Conservation (phyloP, 495 filamentous ascomycete genomes). For the Astrocystis sublimbata region DNA sequence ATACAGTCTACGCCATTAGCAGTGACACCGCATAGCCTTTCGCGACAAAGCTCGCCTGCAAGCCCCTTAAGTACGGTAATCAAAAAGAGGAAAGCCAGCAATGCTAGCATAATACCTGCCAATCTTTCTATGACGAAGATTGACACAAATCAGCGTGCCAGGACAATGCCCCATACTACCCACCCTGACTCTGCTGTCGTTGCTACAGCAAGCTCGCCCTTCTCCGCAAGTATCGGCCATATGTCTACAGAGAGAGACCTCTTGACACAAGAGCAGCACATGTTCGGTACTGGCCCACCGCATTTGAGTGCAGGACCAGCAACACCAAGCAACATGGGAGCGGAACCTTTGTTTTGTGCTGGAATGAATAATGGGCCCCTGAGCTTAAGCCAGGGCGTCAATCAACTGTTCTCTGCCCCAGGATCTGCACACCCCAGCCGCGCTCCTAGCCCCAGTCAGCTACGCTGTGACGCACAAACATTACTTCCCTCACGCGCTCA, state of each 20-base stretch:
- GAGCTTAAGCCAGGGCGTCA: constrained; percentile 56
- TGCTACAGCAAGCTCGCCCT: constrained; percentile 45
- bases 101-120: constrained; percentile 63
- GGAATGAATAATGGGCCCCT: constrained; percentile 52
- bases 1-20: constrained; percentile 49
- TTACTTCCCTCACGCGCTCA: constrained; percentile 46
- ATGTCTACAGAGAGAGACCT: constrained; percentile 44
- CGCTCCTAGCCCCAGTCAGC: constrained; percentile 48
- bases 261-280: constrained; percentile 28
- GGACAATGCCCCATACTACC: constrained; percentile 33
- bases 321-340: constrained; percentile 59
- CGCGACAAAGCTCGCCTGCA: constrained; percentile 67
- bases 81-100: constrained; percentile 77
- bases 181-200: constrained; percentile 36
- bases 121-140: constrained; percentile 79
- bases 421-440: constrained; percentile 61
- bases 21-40: constrained; percentile 63
- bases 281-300: constrained; percentile 31
- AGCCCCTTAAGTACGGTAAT: constrained; percentile 59
- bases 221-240: constrained; percentile 37
- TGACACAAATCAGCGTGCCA: constrained; percentile 52
- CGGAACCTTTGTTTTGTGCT: constrained; percentile 52
- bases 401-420: constrained; percentile 65
- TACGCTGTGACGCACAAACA: constrained; percentile 48
- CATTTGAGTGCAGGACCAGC: constrained; percentile 61